These are phyloP conservation scores for Porcisia hertigi DNA, from an alignment of 208 protist genomes.

Conservation along the genomic window DNA sequence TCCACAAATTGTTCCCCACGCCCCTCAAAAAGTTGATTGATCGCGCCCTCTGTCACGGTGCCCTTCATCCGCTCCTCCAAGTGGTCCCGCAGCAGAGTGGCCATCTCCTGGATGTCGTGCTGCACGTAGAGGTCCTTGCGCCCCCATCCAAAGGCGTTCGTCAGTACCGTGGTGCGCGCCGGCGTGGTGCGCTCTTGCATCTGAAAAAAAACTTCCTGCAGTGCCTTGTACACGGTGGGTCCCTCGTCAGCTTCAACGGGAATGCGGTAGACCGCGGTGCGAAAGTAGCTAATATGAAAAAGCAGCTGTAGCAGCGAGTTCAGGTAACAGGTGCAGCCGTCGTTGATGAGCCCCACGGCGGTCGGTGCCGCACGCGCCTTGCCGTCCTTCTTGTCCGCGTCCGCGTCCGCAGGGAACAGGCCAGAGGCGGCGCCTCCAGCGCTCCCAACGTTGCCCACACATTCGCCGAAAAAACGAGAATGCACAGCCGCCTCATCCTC, in stretches of 20 bases:
- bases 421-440: not conserved
- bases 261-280: slow-evolving; percentile 83
- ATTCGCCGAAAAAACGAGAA: not conserved
- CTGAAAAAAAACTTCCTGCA: slow-evolving; percentile 87
- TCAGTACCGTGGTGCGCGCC: slow-evolving; percentile 79
- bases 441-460: not conserved
- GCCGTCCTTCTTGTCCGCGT: not conserved
- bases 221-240: slow-evolving; percentile 52
- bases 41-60: slow-evolving; percentile 79
- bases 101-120: slow-evolving; percentile 93
- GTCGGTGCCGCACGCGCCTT: not conserved
- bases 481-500: not conserved
- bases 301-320: slow-evolving; percentile 91
- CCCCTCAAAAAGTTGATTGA: slow-evolving; percentile 88
- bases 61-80: slow-evolving; percentile 91
- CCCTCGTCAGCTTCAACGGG: slow-evolving; percentile 42
- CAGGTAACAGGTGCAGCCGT: slow-evolving; percentile 92
- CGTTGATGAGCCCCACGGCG: slow-evolving; percentile 84
- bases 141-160: slow-evolving; percentile 89
- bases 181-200: slow-evolving; percentile 80
- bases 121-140: slow-evolving; percentile 80
- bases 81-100: slow-evolving; percentile 82
- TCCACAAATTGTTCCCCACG: slow-evolving; percentile 78
- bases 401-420: not conserved
- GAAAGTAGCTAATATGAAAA: slow-evolving; percentile 87